Conservation (phyloP, 495 filamentous ascomycete species). For the Penicillium paxilli region DNA sequence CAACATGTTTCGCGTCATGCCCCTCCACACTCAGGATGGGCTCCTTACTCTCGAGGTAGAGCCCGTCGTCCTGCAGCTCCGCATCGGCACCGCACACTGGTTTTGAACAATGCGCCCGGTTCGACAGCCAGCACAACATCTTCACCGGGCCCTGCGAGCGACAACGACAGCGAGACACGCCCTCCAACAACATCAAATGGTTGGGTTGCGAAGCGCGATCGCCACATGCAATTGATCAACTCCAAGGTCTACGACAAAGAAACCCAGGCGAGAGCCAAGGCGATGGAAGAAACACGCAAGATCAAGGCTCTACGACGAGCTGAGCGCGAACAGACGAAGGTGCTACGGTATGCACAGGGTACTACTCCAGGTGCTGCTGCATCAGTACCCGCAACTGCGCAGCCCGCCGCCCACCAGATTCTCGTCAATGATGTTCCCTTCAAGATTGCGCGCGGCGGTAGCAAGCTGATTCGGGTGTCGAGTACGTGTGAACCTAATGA, state of each 20-base stretch:
- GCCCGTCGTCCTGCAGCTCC: conserved; percentile 40
- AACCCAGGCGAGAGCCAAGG: conserved; percentile 65
- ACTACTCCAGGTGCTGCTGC: conserved; percentile 30
- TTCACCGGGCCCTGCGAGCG: conserved; percentile 36
- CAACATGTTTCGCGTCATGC: conserved; percentile 40
- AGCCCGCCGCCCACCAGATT: conserved; percentile 60
- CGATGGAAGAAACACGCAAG: conserved; percentile 69
- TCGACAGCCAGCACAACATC: conserved; percentile 23
- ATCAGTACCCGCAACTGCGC: conserved; percentile 31
- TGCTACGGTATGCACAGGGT: conserved; percentile 48
- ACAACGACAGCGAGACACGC: conserved; percentile 31
- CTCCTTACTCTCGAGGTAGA: conserved; percentile 47
- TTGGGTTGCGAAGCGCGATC: conserved; percentile 79
- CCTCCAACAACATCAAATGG: conserved; percentile 37
- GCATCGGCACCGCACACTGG: conserved; percentile 71
- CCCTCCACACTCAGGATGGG: conserved; percentile 48
- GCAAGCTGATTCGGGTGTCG: conserved; percentile 75
- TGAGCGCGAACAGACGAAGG: conserved; percentile 61
- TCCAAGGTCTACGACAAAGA: conserved; percentile 78
- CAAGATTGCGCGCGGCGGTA: conserved; percentile 71
- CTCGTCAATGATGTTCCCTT: conserved; percentile 76
- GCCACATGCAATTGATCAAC: conserved; percentile 90
- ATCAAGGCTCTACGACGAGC: conserved; percentile 59
- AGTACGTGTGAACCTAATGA: conserved; percentile 52
- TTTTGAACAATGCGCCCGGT: conserved; percentile 60